Conservation (phyloP, 2,329 filamentous ascomycete species). For the Calonectria pauciramosa region DNA sequence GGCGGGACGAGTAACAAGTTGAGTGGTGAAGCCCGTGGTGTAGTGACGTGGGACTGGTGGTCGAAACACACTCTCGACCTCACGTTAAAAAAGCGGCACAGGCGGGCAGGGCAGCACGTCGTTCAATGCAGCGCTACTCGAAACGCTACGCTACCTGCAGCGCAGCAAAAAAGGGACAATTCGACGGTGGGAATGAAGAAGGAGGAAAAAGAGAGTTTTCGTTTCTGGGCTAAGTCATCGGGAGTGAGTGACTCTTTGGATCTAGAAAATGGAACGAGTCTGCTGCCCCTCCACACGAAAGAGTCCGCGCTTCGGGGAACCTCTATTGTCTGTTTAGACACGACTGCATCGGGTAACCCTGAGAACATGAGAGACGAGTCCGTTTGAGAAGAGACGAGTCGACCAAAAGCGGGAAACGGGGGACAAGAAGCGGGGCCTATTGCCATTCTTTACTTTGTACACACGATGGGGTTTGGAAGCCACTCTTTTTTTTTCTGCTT, state of each 20-base stretch:
- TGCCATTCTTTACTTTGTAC: background rate
- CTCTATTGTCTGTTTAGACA: conserved; percentile 6
- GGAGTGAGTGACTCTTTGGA: conserved; percentile 18
- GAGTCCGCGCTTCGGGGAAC: conserved; percentile 19
- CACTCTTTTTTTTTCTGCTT: background rate
- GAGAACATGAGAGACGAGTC: background rate
- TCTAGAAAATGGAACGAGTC: conserved; percentile 26
- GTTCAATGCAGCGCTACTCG: conserved; percentile 20
- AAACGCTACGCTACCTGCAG: conserved; percentile 14
- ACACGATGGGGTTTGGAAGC: background rate
- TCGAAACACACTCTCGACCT: conserved; percentile 16
- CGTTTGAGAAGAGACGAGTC: background rate
- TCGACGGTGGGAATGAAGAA: background rate
- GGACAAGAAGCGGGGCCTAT: background rate
- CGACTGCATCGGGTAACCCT: conserved; percentile 5
- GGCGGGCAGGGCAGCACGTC: background rate
- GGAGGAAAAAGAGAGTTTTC: background rate
- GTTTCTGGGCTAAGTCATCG: conserved; percentile 6
- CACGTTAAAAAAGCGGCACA: conserved; percentile 24
- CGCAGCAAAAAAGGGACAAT: background rate
- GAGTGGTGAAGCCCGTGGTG: conserved; percentile 20
- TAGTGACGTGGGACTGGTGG: conserved; percentile 25
- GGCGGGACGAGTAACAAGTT: conserved; percentile 21
- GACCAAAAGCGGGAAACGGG: background rate
- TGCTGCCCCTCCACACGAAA: conserved; percentile 16